Percentiles rank a stretch among this genome's conserved stretches.
Evolutionary conservation across 768 basidiomycete genomes (phyloP).

Genomic region (Austroboletus eburneus): DNA sequence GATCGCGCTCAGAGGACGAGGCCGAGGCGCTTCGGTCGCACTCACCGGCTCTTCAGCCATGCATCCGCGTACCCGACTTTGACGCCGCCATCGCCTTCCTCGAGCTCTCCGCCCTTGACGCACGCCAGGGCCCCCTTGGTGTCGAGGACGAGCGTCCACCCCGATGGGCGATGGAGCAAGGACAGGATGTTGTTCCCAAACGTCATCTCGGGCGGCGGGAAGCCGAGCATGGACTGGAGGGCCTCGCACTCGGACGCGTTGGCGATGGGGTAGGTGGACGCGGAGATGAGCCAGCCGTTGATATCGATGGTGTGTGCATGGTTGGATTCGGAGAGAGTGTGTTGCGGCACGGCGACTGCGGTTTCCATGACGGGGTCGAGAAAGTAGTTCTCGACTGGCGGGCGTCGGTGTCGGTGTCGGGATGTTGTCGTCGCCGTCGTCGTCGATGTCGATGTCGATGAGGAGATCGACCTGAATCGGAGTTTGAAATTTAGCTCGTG

Average conservation of each 20-base stretch:
- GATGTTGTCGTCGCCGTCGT: too few relatives aligned
- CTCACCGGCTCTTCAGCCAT: constrained; percentile 87
- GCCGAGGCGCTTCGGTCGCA: too few relatives aligned
- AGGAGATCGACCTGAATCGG: constrained; percentile 12
- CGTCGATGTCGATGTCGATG: constrained; percentile 6
- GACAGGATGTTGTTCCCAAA: constrained; percentile 81
- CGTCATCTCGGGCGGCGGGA: constrained; percentile 95
- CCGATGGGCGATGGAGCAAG: constrained; percentile 60
- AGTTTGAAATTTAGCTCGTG: constrained; percentile 20
- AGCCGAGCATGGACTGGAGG: constrained; percentile 56
- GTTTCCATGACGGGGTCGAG: constrained; percentile 33
- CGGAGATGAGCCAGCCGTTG: constrained; percentile 63
- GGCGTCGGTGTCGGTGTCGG: too few relatives aligned
- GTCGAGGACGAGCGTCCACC: constrained; percentile 64
- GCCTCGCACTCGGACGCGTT: constrained; percentile 71
- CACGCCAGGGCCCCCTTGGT: constrained; percentile 60
- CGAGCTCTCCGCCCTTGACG: constrained; percentile 76
- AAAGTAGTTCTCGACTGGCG: constrained; percentile 7
- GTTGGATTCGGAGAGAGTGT: constrained; percentile 65
- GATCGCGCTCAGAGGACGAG: constrained; percentile 28
- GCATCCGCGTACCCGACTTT: constrained; percentile 93
- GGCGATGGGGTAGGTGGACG: constrained; percentile 74
- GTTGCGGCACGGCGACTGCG: constrained; percentile 49
- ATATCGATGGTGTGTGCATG: constrained; percentile 68
- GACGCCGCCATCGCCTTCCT: constrained; percentile 83